Base-by-base conservation (phyloP, 495 filamentous ascomycete species). In the Penicillium cataractarum region DNA sequence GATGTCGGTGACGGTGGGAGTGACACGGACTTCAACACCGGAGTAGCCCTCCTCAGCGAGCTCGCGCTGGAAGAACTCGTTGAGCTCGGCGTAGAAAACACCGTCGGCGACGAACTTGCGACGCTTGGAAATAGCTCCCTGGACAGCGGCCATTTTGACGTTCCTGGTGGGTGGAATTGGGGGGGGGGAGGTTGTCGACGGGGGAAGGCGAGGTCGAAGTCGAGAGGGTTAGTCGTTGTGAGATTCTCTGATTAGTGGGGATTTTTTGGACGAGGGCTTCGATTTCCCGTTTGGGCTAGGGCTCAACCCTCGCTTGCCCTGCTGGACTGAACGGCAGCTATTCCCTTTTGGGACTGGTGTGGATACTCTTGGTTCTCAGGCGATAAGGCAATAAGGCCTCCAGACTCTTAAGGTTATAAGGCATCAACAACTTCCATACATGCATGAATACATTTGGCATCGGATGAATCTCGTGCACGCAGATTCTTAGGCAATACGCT, bases 41-140 rank as follows among this genome's bases (percentile, higher is more conserved):
- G 96, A 98, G 86, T 99, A 99, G 69, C 95, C 95, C 86, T 99
- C 96, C 87, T 99, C 94, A 78, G 94, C 94, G 77, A 99, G 86
- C 85, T 99, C 95, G 79, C 96, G 94, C 86, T 97, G 96, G 92
- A 99, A 99, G 91, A 99, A 99, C 85, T 99, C 95, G 90, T 98
- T 99, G 81, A 98, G 83, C 84, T 99, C 95, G 84, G 96, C 96
- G 82, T 97, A 99, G 91, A 98, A 99, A 79, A 98, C 96, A 84
- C 95, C 96, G 82, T 98, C 96, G 76, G 96, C 96, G 81, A 98
- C 93, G 87, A 99, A 99, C 91, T 99, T 99, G 84, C 95, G 90
- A 78, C 92, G 89, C 90, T 99, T 99, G 76, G 94, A 97, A 81
- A 90, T 88, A 78, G 86, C 84, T 77, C 84, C 86, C 78, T 87